These are phyloP conservation scores for Oryza punctata DNA, from an alignment of 176 grass and related monocot genomes.

Conservation along the genomic window DNA sequence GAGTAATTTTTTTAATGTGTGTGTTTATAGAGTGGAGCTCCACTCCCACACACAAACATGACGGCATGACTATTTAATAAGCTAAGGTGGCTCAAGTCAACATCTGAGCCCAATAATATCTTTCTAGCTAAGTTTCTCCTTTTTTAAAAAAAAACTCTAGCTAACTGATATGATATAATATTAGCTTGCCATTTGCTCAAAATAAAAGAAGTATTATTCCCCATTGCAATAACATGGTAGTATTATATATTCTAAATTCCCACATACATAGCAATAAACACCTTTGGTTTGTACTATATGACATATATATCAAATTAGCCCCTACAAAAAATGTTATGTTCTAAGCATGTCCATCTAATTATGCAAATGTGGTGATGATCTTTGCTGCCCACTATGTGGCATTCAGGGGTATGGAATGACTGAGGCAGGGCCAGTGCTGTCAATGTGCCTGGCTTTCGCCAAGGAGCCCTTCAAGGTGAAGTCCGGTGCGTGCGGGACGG, in stretches of 20 bases:
- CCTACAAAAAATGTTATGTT: not conserved
- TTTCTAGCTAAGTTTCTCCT: not conserved
- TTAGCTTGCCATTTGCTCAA: not conserved
- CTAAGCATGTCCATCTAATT: not conserved
- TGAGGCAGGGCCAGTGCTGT: slow-evolving; percentile 71
- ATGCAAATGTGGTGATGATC: not conserved
- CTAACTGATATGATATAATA: not conserved
- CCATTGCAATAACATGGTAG: not conserved
- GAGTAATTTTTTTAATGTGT: not conserved
- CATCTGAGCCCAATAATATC: not conserved
- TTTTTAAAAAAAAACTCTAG: not conserved
- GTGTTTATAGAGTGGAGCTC: not conserved
- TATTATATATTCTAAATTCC: not conserved
- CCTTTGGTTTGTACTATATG: not conserved
- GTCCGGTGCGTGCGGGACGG: slow-evolving; percentile 69
- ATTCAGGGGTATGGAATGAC: slow-evolving; percentile 84
- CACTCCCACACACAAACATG: not conserved
- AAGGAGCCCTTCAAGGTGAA: slow-evolving; percentile 71
- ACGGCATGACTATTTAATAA: not conserved
- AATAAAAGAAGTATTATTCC: not conserved
- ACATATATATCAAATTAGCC: not conserved
- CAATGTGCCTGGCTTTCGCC: slow-evolving; percentile 76
- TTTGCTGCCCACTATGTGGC: not conserved
- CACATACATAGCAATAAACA: not conserved
- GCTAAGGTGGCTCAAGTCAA: not conserved